phyloP scores from a whole-genome alignment of 257 asterid genomes.

The Voacanga thouarsii region DNA sequence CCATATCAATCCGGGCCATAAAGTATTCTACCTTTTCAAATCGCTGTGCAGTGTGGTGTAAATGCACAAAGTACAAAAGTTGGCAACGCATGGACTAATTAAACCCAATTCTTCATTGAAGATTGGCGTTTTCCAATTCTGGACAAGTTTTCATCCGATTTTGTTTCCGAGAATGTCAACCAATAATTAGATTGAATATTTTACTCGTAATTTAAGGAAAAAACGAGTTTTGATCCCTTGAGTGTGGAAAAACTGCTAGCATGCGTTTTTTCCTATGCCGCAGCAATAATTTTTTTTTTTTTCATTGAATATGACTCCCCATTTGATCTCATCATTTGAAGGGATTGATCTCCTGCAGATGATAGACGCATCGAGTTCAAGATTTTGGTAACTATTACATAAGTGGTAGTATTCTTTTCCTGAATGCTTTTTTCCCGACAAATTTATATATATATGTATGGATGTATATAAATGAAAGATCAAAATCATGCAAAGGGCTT shows the following conservation, averaged over 20 bases:
- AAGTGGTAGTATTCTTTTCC: background rate
- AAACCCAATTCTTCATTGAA: too few relatives aligned
- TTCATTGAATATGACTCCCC: background rate
- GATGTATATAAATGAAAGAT: background rate
- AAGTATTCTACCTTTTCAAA: too few relatives aligned
- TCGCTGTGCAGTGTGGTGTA: too few relatives aligned
- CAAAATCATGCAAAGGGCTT: background rate
- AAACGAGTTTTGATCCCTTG: background rate
- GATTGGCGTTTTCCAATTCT: background rate
- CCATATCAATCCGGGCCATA: too few relatives aligned
- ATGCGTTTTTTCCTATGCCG: background rate
- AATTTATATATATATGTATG: background rate
- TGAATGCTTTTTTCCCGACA: background rate
- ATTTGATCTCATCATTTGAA: background rate
- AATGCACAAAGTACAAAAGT: background rate
- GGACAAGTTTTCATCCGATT: background rate
- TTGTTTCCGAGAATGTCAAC: background rate
- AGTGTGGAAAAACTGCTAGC: background rate
- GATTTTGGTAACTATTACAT: background rate
- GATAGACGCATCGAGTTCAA: background rate
- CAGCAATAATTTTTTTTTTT: too few relatives aligned
- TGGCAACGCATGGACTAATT: background rate
- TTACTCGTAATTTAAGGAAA: background rate
- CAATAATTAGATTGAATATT: background rate
- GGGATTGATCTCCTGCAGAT: background rate